phyloP scores from a whole-genome alignment of 2,329 filamentous ascomycete genomes.

The Venturiaceae sp. region DNA sequence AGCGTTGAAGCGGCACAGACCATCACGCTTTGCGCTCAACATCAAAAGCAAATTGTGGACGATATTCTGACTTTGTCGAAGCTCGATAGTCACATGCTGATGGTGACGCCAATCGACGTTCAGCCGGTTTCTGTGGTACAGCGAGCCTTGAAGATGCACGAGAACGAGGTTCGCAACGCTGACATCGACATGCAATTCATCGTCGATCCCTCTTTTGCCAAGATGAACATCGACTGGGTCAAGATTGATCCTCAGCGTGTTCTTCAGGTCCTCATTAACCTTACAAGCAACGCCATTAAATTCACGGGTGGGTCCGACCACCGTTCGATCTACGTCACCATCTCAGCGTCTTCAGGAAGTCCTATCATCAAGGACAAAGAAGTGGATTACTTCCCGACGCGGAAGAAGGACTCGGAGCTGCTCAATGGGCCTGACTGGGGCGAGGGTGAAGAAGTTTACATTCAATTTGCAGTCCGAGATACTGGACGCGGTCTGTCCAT shows the following conservation, averaged over 20 bases:
- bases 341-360: conserved; percentile 45
- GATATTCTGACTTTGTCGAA: conserved; percentile 41
- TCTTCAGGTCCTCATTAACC: conserved; percentile 84
- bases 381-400: conserved; percentile 54
- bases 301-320: conserved; percentile 61
- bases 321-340: conserved; percentile 54
- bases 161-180: conserved; percentile 60
- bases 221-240: conserved; percentile 54
- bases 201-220: conserved; percentile 51
- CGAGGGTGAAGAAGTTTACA: conserved; percentile 51
- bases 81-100: conserved; percentile 64
- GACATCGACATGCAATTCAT: conserved; percentile 57
- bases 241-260: conserved; percentile 66
- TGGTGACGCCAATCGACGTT: conserved; percentile 60
- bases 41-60: conserved; percentile 56
- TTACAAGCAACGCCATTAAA: conserved; percentile 86
- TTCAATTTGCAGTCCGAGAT: conserved; percentile 67
- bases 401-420: conserved; percentile 37
- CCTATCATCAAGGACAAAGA: conserved; percentile 32
- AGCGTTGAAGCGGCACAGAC: conserved; percentile 68
- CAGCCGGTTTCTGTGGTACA: conserved; percentile 58
- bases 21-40: conserved; percentile 66
- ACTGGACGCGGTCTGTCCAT: conserved; percentile 65
- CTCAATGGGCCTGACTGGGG: conserved; percentile 56
- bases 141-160: conserved; percentile 66